These are phyloP conservation scores for Geotrichum macrosporum DNA, from an alignment of 1,139 yeast species.

Conservation along the genomic window DNA sequence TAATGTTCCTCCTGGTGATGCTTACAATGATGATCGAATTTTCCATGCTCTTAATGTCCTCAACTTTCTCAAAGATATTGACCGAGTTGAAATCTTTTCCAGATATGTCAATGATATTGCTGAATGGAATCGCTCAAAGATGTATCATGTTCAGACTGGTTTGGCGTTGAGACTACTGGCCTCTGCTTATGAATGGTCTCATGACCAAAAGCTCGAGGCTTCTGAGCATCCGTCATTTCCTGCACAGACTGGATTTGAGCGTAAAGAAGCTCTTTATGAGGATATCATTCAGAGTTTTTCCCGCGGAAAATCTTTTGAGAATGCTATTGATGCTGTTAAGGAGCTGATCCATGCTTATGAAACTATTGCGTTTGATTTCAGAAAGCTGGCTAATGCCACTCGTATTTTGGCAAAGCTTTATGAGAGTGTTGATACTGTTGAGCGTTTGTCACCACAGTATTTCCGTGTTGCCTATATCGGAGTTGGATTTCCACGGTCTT, in stretches of 20 bases:
- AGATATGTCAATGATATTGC: constrained; percentile 73
- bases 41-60: constrained; percentile 74
- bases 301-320: constrained; percentile 69
- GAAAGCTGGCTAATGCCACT: constrained; percentile 71
- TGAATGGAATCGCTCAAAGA: constrained; percentile 56
- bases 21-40: constrained; percentile 82
- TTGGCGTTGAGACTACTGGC: constrained; percentile 74
- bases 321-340: constrained; percentile 72
- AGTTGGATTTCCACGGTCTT: constrained; percentile 73
- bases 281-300: constrained; percentile 68
- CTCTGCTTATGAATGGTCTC: constrained; percentile 72
- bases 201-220: constrained; percentile 52
- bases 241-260: constrained; percentile 71
- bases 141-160: constrained; percentile 77
- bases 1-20: constrained; percentile 74
- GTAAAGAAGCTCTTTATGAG: constrained; percentile 70
- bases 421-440: constrained; percentile 62
- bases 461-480: constrained; percentile 81
- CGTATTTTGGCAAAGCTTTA: constrained; percentile 65
- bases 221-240: constrained; percentile 70
- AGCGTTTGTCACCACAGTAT: constrained; percentile 66
- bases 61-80: constrained; percentile 71
- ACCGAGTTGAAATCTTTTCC: constrained; percentile 75
- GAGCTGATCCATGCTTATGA: constrained; percentile 75
- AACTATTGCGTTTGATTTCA: constrained; percentile 67